A percentile compares a stretch with the other conserved stretches of the same genome.
Evolutionary conservation across 2,329 filamentous ascomycete species (phyloP).

Genomic region (Sclerotinia spermophila): DNA sequence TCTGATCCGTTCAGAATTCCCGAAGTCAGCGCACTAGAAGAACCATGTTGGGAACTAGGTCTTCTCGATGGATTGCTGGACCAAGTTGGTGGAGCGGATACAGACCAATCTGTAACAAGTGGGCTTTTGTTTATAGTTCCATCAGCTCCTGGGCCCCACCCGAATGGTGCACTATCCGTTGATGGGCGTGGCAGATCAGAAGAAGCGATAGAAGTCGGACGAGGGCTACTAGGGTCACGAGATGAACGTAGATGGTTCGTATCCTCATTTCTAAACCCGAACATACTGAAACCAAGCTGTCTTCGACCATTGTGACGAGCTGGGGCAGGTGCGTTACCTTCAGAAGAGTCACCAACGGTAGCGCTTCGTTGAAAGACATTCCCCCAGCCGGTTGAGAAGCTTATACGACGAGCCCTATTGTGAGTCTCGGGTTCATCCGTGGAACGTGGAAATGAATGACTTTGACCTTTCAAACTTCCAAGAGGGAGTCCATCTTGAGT

Average conservation of each 20-base stretch:
- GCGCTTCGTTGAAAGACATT: slow-evolving; percentile 37
- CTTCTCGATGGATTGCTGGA: slow-evolving; percentile 74
- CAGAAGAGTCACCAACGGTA: slow-evolving; percentile 26
- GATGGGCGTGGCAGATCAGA: slow-evolving; percentile 72
- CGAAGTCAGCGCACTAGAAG: slow-evolving; percentile 59
- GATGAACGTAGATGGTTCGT: slow-evolving; percentile 45
- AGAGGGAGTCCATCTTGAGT: slow-evolving; percentile 56
- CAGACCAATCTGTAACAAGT: slow-evolving; percentile 51
- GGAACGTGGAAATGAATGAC: slow-evolving; percentile 70
- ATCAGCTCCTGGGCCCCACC: slow-evolving; percentile 51
- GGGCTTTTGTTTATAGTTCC: slow-evolving; percentile 50
- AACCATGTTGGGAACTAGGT: slow-evolving; percentile 74
- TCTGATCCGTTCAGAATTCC: slow-evolving; percentile 62
- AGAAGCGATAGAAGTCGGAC: slow-evolving; percentile 66
- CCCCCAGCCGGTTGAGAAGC: slow-evolving; percentile 53
- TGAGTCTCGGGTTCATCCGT: slow-evolving; percentile 52
- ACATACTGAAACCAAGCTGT: slow-evolving; percentile 40
- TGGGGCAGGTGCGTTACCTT: slow-evolving; percentile 36
- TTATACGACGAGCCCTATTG: slow-evolving; percentile 53
- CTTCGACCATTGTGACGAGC: slow-evolving; percentile 31
- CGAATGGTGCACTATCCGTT: slow-evolving; percentile 73
- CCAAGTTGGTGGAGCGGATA: slow-evolving; percentile 53
- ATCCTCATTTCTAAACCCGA: slow-evolving; percentile 49
- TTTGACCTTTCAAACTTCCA: slow-evolving; percentile 70
- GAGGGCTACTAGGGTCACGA: slow-evolving; percentile 55